Evolutionary conservation across 345 rosid species (phyloP).

Genomic region (Ailanthus altissimus): DNA sequence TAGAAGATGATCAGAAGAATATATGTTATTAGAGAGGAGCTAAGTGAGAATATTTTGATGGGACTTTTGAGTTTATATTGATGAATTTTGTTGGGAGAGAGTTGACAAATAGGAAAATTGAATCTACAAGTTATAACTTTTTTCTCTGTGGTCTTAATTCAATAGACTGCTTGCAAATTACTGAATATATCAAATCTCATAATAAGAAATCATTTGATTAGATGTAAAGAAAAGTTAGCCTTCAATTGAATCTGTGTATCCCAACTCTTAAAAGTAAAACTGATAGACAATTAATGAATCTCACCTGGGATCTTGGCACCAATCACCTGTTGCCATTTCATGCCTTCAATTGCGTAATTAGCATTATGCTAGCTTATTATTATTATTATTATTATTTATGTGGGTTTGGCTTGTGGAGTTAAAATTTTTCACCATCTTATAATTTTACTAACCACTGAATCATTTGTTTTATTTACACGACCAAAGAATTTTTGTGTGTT

Average conservation of each 20-base stretch:
- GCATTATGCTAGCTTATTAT: no score
- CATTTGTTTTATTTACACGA: background rate
- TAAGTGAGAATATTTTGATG: background rate
- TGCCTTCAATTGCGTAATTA: no score
- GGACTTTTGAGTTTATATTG: constrained; percentile 14
- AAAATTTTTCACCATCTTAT: background rate
- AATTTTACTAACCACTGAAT: background rate
- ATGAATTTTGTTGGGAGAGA: no score
- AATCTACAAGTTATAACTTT: constrained; percentile 24
- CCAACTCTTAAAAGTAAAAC: background rate
- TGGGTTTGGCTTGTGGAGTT: no score
- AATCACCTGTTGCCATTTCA: background rate
- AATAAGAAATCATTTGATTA: constrained; percentile 19
- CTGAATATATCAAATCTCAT: background rate
- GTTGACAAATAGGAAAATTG: constrained; percentile 11
- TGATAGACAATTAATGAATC: background rate
- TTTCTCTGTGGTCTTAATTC: constrained; percentile 23
- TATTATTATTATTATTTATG: no score
- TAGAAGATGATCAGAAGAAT: background rate
- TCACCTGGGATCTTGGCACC: background rate
- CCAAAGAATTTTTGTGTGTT: background rate
- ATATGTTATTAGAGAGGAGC: background rate
- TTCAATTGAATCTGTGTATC: constrained; percentile 1
- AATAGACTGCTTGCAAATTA: constrained; percentile 10
- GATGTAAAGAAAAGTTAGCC: constrained; percentile 21